phyloP scores from a whole-genome alignment of 306 rosid species.

The Lathyrus oleraceus region DNA sequence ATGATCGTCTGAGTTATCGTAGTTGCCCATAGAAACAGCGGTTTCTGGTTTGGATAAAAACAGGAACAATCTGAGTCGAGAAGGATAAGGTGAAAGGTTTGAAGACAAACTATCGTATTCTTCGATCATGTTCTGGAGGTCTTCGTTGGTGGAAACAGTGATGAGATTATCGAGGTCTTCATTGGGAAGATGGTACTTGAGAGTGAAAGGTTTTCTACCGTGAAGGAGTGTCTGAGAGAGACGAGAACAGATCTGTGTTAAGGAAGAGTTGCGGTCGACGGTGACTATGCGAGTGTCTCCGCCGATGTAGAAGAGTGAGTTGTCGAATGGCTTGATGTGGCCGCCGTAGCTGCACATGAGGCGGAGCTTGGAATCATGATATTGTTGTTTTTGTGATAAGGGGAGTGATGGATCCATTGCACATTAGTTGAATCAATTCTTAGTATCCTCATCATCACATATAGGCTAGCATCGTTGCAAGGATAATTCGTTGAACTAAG shows the following conservation, averaged over 20 bases:
- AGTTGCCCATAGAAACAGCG: slow-evolving; percentile 59
- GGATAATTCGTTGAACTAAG: not conserved
- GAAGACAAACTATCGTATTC: slow-evolving; percentile 62
- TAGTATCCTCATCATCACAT: not conserved
- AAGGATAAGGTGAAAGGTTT: slow-evolving; percentile 31
- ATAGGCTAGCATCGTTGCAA: not conserved
- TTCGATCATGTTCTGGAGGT: slow-evolving; percentile 74
- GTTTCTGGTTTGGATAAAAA: slow-evolving; percentile 63
- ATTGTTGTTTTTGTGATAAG: not conserved
- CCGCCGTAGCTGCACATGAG: slow-evolving; percentile 91
- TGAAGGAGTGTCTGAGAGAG: slow-evolving; percentile 60
- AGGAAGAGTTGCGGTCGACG: slow-evolving; percentile 58
- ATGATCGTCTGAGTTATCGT: slow-evolving; percentile 47
- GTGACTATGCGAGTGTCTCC: slow-evolving; percentile 86
- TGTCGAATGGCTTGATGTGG: slow-evolving; percentile 73
- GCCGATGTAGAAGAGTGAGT: slow-evolving; percentile 72
- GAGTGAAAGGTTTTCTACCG: slow-evolving; percentile 65
- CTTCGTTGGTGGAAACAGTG: slow-evolving; percentile 66
- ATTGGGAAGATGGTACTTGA: slow-evolving; percentile 75
- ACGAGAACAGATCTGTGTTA: slow-evolving; percentile 53
- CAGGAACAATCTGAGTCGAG: slow-evolving; percentile 59
- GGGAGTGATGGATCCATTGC: not conserved
- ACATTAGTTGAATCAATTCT: not conserved
- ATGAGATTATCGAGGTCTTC: slow-evolving; percentile 74
- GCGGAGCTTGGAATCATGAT: slow-evolving; percentile 67